Evolutionary conservation across 75 land plant genomes (phyloP).

Genomic region (Pinus albicaulis): DNA sequence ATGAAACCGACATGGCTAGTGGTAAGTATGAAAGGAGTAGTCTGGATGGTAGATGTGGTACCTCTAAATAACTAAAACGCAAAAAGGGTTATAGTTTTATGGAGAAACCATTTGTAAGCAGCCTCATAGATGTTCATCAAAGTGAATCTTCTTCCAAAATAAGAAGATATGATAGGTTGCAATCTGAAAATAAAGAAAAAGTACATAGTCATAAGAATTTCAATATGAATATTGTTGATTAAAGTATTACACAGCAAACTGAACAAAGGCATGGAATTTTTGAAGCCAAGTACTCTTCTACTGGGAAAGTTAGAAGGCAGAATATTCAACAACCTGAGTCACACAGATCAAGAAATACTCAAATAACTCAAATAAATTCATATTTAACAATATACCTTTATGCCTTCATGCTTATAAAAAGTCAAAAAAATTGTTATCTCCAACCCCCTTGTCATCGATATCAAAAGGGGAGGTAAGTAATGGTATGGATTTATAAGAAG

Average conservation of each 20-base stretch:
- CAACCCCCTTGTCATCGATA: too few relatives aligned
- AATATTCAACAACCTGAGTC: constrained; percentile 5
- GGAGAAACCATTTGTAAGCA: neutral
- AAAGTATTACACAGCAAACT: too few relatives aligned
- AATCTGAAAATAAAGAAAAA: constrained; percentile 6
- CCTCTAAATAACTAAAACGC: neutral
- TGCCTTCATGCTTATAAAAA: too few relatives aligned
- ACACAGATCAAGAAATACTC: neutral
- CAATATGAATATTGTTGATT: neutral
- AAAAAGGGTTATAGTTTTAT: neutral
- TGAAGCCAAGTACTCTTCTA: neutral
- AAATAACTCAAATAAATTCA: too few relatives aligned
- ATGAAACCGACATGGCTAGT: neutral
- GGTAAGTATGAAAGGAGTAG: constrained; percentile 1
- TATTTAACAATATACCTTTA: too few relatives aligned
- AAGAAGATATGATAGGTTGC: neutral
- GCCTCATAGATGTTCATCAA: neutral
- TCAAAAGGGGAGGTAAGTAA: too few relatives aligned
- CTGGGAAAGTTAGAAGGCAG: constrained; percentile 1
- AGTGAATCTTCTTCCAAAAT: neutral
- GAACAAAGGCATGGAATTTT: neutral
- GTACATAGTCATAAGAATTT: neutral
- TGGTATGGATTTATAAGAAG: too few relatives aligned
- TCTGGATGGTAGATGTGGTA: neutral
- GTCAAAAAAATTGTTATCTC: too few relatives aligned